Evolutionary conservation across 1,284 basidiomycete species (phyloP).

Genomic region (Cutaneotrichosporon sp.): DNA sequence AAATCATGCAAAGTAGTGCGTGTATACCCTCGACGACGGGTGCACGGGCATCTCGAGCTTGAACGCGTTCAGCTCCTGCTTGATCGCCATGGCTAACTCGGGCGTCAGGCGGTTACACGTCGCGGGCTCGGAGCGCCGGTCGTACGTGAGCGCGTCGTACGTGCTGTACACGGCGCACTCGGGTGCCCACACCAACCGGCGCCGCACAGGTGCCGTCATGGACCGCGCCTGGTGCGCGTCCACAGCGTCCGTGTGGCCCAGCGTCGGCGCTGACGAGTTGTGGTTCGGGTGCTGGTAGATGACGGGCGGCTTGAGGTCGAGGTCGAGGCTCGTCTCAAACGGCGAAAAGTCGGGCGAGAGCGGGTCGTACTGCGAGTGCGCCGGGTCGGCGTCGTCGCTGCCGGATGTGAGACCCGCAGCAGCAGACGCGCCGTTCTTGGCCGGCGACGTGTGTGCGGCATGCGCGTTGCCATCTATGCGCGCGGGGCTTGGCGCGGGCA

Average conservation of each 20-base stretch:
- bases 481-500: conserved; percentile 73
- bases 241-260: conserved; percentile 55
- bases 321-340: conserved; percentile 29
- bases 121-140: conserved; percentile 88
- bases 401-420: no score
- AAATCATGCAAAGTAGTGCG: conserved; percentile 58
- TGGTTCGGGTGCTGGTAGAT: conserved; percentile 25
- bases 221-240: conserved; percentile 15
- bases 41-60: conserved; percentile 99
- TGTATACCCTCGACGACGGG: conserved; percentile 74
- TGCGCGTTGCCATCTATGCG: conserved; percentile 77
- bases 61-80: conserved; percentile 92
- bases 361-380: conserved; percentile 42
- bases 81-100: conserved; percentile 86
- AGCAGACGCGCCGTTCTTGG: no score
- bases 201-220: conserved; percentile 47
- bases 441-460: conserved; percentile 44
- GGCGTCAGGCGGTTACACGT: conserved; percentile 96
- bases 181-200: conserved; percentile 77
- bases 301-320: conserved; percentile 11
- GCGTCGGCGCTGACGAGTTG: conserved; percentile 70
- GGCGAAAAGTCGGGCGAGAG: conserved; percentile 58
- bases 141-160: conserved; percentile 84
- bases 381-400: conserved; percentile 3
- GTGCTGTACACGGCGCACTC: conserved; percentile 94